Conservation (phyloP, 768 basidiomycete species). For the Cytidiella melzeri region DNA sequence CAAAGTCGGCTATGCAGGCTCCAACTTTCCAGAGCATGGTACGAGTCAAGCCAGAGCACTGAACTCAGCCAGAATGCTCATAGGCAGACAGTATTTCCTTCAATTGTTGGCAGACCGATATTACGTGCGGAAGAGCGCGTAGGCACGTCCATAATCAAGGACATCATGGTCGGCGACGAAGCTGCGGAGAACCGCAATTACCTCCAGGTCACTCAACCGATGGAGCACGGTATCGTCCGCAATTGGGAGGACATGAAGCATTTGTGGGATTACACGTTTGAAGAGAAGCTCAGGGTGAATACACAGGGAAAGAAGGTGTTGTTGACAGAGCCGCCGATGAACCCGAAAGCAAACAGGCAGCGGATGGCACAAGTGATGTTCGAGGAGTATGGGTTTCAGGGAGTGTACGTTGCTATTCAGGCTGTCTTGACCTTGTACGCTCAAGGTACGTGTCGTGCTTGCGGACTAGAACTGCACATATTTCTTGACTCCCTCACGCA, state of each 20-base stretch:
- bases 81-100: slow-evolving; percentile 76
- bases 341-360: slow-evolving; percentile 89
- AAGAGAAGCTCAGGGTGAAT: slow-evolving; percentile 89
- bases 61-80: background rate
- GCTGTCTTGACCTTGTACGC: slow-evolving; percentile 97
- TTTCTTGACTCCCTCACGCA: slow-evolving; percentile 24
- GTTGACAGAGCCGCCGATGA: slow-evolving; percentile 98
- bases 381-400: slow-evolving; percentile 94
- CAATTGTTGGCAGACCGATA: slow-evolving; percentile 94
- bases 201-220: slow-evolving; percentile 94
- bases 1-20: slow-evolving; percentile 59
- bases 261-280: slow-evolving; percentile 97
- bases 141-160: slow-evolving; percentile 77
- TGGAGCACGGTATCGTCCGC: slow-evolving; percentile 98
- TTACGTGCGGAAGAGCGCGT: slow-evolving; percentile 95
- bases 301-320: slow-evolving; percentile 83
- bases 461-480: background rate
- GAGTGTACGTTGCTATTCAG: slow-evolving; percentile 97
- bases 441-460: slow-evolving; percentile 62
- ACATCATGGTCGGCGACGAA: slow-evolving; percentile 98
- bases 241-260: slow-evolving; percentile 99
- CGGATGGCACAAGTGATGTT: slow-evolving; percentile 99
- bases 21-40: slow-evolving; percentile 52
- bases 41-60: background rate
- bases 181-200: slow-evolving; percentile 91